Base-by-base conservation (phyloP, 768 basidiomycete species). In the Mrakia blollopis region DNA sequence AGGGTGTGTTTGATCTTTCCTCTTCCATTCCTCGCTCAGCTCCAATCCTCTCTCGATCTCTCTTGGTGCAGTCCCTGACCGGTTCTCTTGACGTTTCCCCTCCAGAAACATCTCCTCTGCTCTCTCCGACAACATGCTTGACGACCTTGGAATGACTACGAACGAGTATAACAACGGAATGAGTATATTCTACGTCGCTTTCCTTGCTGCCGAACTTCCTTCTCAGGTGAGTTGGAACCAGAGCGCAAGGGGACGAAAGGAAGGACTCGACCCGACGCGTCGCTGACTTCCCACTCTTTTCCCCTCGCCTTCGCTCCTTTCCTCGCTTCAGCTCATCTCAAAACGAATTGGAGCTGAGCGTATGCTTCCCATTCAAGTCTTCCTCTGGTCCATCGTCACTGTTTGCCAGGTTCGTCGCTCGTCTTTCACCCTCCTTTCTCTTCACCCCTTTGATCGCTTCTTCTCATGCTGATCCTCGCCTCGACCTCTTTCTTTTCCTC, bases 341-440 rank as follows among this genome's bases (percentile, higher is more conserved):
- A 63, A 47, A 21, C 5, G 67, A 88, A 86, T 88, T 88, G 85
- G 81, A 86, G 1, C 81, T 23, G 80, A 81, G 61, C 68, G 79
- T 6, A 81, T 80, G 81, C 79, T 81, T 54, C 81, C 81, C 1
- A 76, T 80, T 39, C 79, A 80, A 57, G 79, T 81, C 78, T 79
- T 81, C 72, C 14, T 72, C 16, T 86, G 74, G 79, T 87, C 86
- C 30, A 70, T 78, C 16, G 80, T 80, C 57, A 72, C 47, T 41
- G n/a, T 44, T 28, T 37, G 13, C 18, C 47, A 44, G 52, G 52
- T 25, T 23, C 52, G 52, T 54, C 52, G 52, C 10, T 21, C 52
- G 21, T 23, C 25, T n/a, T 16, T n/a, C 25, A 21, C 44, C 44
- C 11, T 44, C 44, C 14, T 14, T 9, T 44, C 44, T 23, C 25